Conservation (phyloP, 169 alveolate genomes). For the Plasmodium fragile region DNA sequence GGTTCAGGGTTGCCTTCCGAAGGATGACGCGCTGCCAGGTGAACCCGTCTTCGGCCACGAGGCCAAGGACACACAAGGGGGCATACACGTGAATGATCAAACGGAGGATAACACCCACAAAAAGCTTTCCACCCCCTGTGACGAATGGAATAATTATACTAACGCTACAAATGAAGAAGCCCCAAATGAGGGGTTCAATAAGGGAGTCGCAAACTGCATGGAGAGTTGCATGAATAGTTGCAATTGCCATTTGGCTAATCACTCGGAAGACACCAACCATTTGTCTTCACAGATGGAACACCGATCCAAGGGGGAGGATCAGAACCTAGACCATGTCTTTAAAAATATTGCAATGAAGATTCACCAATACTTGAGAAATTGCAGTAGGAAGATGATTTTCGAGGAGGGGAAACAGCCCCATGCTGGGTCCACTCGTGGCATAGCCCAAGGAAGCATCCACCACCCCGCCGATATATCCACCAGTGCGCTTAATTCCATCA, state of each 20-base stretch:
- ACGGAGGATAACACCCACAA: not conserved
- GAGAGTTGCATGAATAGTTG: not conserved
- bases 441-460: not conserved
- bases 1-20: not conserved
- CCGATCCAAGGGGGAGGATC: not conserved
- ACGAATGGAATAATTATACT: not conserved
- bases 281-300: not conserved
- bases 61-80: not conserved
- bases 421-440: not conserved
- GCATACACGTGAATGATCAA: not conserved
- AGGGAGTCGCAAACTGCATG: not conserved
- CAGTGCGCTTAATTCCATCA: not conserved
- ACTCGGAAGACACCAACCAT: not conserved
- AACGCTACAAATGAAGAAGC: not conserved
- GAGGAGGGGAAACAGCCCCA: not conserved
- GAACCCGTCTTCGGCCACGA: not conserved
- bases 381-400: not conserved
- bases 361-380: slow-evolving; percentile 5
- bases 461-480: not conserved
- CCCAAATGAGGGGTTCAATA: not conserved
- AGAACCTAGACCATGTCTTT: not conserved
- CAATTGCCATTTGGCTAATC: not conserved
- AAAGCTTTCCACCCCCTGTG: not conserved
- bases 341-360: slow-evolving; percentile 28
- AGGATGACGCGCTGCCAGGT: not conserved